Conservation (phyloP, 2,329 filamentous ascomycete species). For the Waltergamsia citrina region DNA sequence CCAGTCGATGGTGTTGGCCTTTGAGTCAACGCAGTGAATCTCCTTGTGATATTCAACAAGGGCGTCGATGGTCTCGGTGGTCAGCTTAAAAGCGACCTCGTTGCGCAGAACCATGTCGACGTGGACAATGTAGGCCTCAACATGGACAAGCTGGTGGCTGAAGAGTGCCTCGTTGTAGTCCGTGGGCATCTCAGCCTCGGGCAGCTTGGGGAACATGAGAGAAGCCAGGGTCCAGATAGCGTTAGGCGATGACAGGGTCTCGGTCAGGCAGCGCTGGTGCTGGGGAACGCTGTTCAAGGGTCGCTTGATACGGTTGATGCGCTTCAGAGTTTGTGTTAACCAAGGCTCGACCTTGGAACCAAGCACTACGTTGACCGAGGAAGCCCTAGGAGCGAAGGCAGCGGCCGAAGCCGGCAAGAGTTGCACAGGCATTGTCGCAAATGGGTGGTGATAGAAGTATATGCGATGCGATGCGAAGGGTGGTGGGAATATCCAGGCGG, state of each 20-base stretch:
- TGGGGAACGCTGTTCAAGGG: slow-evolving; percentile 95
- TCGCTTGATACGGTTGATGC: slow-evolving; percentile 93
- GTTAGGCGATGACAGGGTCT: slow-evolving; percentile 79
- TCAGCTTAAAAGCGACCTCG: slow-evolving; percentile 97
- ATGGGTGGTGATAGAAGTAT: slow-evolving; percentile 12
- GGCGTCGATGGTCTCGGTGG: slow-evolving; percentile 83
- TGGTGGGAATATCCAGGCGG: background rate
- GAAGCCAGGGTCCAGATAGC: slow-evolving; percentile 94
- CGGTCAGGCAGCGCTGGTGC: slow-evolving; percentile 89
- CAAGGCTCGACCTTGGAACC: slow-evolving; percentile 89
- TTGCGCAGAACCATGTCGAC: slow-evolving; percentile 98
- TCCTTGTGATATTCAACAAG: slow-evolving; percentile 96
- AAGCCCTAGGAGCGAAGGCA: slow-evolving; percentile 84
- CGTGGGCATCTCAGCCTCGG: slow-evolving; percentile 73
- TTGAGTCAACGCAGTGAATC: slow-evolving; percentile 82
- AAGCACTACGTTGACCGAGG: slow-evolving; percentile 89
- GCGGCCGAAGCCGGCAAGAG: slow-evolving; percentile 91
- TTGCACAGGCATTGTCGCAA: slow-evolving; percentile 72
- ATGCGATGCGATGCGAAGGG: background rate
- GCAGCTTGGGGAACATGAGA: slow-evolving; percentile 83
- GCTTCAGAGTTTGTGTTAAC: slow-evolving; percentile 93
- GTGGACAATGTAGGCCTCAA: slow-evolving; percentile 97
- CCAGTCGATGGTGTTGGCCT: slow-evolving; percentile 88
- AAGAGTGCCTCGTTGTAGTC: slow-evolving; percentile 81
- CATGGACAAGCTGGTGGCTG: slow-evolving; percentile 76